Evolutionary conservation across 208 protist genomes (phyloP), one percentile per base, ranked within the genome.

Genomic region (Trypanosoma cruzi): DNA sequence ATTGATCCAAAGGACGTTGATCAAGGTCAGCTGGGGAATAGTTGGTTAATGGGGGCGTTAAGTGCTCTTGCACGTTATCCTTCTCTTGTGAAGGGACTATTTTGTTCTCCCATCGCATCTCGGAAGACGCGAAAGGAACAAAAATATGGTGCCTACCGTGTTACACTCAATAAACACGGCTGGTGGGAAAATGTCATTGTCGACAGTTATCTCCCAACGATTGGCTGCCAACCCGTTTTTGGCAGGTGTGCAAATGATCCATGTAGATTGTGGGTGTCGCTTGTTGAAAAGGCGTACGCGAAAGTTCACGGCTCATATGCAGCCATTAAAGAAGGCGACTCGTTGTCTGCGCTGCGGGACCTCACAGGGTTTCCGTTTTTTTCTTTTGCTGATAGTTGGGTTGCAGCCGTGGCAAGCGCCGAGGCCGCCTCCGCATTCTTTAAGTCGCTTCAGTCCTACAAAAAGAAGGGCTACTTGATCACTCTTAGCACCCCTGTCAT

Each of bases 281-380:
- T 97, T 22, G 73, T 95, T 46, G 85, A 96, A 74, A 96, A 96
- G 73, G 76, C 86, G 7, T 97, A 95, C 74, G 90, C 90, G 34
- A 97, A 97, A 71, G 57, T 93, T 31, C 80, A 94, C 71, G 84
- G 82, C 31, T 89, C 77, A 4, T 96, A 96, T 75, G 74, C 86
- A 14, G 89, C 91, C 69, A 92, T 96, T 54, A 80, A 75, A 31
- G 85, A 83, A 58, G 90, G 90, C 40, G 86, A 96, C 42, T 81
- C 85, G 16, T 71, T 91, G 28, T 75, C 93, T 64, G 83, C 86
- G 11, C 66, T 96, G 13, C 66, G 79, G 24, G 90, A 96, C 66
- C 80, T 93, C 44, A 93, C 87, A 49, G 87, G 87, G 46, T 93
- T 89, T 68, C 4, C 87, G 84, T 49, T 90, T 80, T 64, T 84